Conservation (phyloP, 2,329 filamentous ascomycete genomes). For the Aspergillus quadricinctus region DNA sequence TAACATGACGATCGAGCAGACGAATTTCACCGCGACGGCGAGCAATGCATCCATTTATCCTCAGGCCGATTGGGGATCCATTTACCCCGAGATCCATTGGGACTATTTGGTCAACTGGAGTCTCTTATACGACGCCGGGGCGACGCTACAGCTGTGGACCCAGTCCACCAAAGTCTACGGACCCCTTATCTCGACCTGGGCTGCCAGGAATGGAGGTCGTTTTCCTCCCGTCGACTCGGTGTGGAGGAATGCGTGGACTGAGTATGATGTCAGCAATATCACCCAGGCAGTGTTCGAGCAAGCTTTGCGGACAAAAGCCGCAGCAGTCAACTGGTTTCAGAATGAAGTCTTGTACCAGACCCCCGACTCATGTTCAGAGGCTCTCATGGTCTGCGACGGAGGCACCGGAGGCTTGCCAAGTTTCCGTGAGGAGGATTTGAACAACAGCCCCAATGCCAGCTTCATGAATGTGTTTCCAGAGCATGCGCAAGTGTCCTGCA, state of each 20-base stretch:
- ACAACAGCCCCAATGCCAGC: constrained; percentile 8
- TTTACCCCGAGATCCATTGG: not conserved
- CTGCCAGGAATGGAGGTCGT: constrained; percentile 1
- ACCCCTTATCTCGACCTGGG: constrained; percentile 6
- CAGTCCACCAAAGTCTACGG: constrained; percentile 3
- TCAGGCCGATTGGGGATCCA: not conserved
- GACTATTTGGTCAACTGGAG: constrained; percentile 1
- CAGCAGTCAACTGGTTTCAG: constrained; percentile 22
- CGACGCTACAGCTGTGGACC: constrained; percentile 3
- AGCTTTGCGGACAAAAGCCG: not conserved
- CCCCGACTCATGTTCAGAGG: constrained; percentile 21
- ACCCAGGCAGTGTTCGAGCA: constrained; percentile 3
- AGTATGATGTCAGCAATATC: constrained; percentile 1
- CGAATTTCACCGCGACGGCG: constrained; percentile 14
- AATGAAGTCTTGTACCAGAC: constrained; percentile 16
- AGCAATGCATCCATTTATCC: constrained; percentile 5
- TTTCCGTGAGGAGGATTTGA: constrained; percentile 9
- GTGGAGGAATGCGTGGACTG: constrained; percentile 3
- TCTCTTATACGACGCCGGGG: not conserved
- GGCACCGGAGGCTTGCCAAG: constrained; percentile 19
- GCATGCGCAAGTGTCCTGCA: constrained; percentile 1
- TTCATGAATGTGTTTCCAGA: constrained; percentile 4
- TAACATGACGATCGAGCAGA: constrained; percentile 24
- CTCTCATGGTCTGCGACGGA: constrained; percentile 23
- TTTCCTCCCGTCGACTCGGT: constrained; percentile 8